Evolutionary conservation across 371 early-diverging fungal species (phyloP), one percentile per base, ranked within the genome.

Genomic region (Mucor racemosus): DNA sequence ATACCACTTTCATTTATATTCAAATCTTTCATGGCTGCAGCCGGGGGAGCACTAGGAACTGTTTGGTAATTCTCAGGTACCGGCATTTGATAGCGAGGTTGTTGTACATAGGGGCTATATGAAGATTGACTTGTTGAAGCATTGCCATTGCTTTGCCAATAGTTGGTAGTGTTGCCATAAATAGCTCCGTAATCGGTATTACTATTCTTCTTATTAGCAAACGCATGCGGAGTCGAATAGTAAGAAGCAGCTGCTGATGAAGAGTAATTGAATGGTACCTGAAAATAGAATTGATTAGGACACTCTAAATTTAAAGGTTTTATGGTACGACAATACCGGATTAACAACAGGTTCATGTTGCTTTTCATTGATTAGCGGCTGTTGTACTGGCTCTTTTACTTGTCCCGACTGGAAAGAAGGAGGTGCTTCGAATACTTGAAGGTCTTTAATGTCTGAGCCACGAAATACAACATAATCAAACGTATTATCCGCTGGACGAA

Each of bases 401-500:
- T 53, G 53, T 17, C 11, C 36, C 5, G 55, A n/a, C 9, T 59
- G 59, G 39, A 38, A 59, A 15, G 66, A 65, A 15, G 87, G 83
- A 54, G 91, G 88, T 10, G 84, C 87, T 71, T 90, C 89, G 65
- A 90, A 90, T 40, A 97, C 96, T 64, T 94, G 91, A 60, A 98
- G 84, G 73, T 94, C 94, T 77, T 94, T 93, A 66, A 98, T 92
- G 66, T 98, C 98, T 38, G 92, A 88, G 26, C 95, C 97, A 61
- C 94, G 89, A 76, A 97, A 97, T 46, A 94, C 91, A 68, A 96
- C 94, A 78, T 86, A 93, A 65, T 93, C 94, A 79, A 92, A 97
- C 41, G 94, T 82, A 71, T 92, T 89, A 42, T 91, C 90, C 14
- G 90, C 86, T 3, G 92, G 84, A 21, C 90, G 90, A 60, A 97